Conservation (phyloP, 148 eudicot species). For the Dianthus caryophyllus region DNA sequence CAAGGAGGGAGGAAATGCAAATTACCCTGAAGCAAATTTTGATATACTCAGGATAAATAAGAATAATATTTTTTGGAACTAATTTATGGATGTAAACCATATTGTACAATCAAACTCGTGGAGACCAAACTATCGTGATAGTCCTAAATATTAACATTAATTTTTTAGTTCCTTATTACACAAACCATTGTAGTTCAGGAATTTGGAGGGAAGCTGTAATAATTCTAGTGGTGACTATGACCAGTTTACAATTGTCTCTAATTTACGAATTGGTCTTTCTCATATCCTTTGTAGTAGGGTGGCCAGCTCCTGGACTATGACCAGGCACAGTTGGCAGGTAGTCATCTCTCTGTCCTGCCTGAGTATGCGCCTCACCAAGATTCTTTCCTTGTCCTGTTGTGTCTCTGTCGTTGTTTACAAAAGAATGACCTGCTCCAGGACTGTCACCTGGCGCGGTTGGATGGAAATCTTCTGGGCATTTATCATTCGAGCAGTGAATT, state of each 20-base stretch:
- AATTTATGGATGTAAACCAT: neutral
- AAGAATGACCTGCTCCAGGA: constrained; percentile 27
- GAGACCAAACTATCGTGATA: neutral
- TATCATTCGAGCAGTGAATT: constrained; percentile 15
- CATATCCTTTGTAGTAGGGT: constrained; percentile 21
- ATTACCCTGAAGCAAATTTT: neutral
- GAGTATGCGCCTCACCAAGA: constrained; percentile 10
- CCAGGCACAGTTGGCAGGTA: constrained; percentile 39
- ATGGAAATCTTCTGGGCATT: constrained; percentile 26
- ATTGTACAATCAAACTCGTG: neutral
- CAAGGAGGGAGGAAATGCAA: neutral
- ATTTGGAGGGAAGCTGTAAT: neutral
- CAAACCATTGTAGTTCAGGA: constrained; percentile 1
- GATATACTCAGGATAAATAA: too few species aligned
- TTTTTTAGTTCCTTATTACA: neutral
- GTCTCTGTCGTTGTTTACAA: constrained; percentile 1
- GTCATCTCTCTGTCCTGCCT: constrained; percentile 27
- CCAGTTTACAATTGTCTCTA: neutral
- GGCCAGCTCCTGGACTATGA: constrained; percentile 62
- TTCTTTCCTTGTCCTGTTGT: constrained; percentile 13
- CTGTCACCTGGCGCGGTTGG: constrained; percentile 26
- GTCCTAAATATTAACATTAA: neutral
- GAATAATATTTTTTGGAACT: constrained; percentile 1
- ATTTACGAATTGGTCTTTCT: constrained; percentile 28
- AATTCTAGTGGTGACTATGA: neutral